phyloP scores from a whole-genome alignment of 1,139 yeast species.

The Debaryomyces sp. region DNA sequence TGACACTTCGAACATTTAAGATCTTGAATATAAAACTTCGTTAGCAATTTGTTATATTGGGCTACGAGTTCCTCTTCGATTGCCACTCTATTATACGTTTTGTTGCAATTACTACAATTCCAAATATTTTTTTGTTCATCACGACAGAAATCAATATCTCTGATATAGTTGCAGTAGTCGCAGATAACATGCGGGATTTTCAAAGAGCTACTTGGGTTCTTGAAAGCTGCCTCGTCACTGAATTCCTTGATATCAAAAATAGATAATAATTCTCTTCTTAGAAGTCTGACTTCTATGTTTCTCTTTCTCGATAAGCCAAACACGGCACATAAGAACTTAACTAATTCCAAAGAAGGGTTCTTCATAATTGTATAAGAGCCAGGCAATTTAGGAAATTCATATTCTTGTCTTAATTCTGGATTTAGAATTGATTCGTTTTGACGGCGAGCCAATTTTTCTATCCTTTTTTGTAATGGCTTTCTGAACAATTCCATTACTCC shows the following conservation, averaged over 20 bases:
- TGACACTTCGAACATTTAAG: conserved; percentile 78
- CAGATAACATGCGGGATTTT: conserved; percentile 72
- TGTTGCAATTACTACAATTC: conserved; percentile 71
- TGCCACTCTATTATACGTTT: conserved; percentile 63
- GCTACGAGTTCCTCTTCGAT: conserved; percentile 80
- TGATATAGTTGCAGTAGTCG: conserved; percentile 71
- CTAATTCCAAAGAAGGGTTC: conserved; percentile 80
- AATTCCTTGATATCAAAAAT: conserved; percentile 84
- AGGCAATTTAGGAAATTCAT: conserved; percentile 70
- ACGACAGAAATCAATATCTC: conserved; percentile 83
- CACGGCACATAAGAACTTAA: conserved; percentile 74
- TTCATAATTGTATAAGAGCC: conserved; percentile 64
- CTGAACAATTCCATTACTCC: conserved; percentile 57
- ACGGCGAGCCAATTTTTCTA: conserved; percentile 63
- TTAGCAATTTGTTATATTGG: conserved; percentile 56
- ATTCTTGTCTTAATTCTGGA: conserved; percentile 64
- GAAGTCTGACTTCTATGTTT: conserved; percentile 69
- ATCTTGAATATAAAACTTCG: conserved; percentile 78
- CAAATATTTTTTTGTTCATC: conserved; percentile 57
- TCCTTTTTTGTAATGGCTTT: conserved; percentile 65
- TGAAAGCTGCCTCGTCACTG: conserved; percentile 73
- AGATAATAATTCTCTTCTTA: conserved; percentile 73
- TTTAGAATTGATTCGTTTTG: conserved; percentile 76
- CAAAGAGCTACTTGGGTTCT: conserved; percentile 74
- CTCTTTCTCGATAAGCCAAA: conserved; percentile 67